These are phyloP conservation scores for Xanthoparmelia taractica DNA, from an alignment of 495 filamentous ascomycete genomes.

Conservation along the genomic window DNA sequence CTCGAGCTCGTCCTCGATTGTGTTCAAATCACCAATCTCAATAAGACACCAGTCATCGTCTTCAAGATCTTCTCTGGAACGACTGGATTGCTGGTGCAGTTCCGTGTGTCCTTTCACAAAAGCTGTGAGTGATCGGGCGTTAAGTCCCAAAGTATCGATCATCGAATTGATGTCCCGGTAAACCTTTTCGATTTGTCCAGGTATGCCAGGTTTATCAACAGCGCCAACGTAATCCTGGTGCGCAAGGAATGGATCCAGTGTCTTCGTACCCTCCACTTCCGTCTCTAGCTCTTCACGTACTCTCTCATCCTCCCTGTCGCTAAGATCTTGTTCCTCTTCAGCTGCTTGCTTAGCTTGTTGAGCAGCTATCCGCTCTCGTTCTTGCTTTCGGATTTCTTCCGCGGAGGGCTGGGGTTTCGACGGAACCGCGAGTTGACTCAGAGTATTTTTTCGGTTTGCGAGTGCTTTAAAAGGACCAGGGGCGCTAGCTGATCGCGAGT, in stretches of 20 bases:
- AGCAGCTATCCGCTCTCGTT: constrained; percentile 32
- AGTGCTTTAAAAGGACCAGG: constrained; percentile 39
- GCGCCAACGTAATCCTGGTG: constrained; percentile 59
- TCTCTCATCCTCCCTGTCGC: constrained; percentile 57
- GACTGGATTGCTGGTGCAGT: constrained; percentile 41
- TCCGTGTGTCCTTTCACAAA: constrained; percentile 61
- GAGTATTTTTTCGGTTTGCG: constrained; percentile 31
- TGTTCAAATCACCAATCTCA: constrained; percentile 58
- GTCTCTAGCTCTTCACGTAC: constrained; percentile 50
- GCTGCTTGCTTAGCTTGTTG: constrained; percentile 28
- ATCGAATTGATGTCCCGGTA: constrained; percentile 94
- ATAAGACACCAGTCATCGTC: constrained; percentile 61
- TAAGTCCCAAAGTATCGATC: constrained; percentile 86
- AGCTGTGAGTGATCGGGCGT: constrained; percentile 63
- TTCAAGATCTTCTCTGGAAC: constrained; percentile 52
- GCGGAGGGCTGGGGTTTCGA: constrained; percentile 26
- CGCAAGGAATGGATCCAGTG: constrained; percentile 56
- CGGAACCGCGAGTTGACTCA: constrained; percentile 19
- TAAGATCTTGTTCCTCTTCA: constrained; percentile 34
- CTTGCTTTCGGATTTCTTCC: constrained; percentile 32
- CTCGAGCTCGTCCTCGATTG: constrained; percentile 49
- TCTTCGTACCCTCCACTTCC: constrained; percentile 44
- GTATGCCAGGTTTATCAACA: constrained; percentile 54
- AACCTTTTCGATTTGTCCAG: constrained; percentile 73
- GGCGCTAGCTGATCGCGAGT: constrained; percentile 49